Conservation (phyloP, 192 early-diverging fungal species). For the Chytriomyces hyalinus region DNA sequence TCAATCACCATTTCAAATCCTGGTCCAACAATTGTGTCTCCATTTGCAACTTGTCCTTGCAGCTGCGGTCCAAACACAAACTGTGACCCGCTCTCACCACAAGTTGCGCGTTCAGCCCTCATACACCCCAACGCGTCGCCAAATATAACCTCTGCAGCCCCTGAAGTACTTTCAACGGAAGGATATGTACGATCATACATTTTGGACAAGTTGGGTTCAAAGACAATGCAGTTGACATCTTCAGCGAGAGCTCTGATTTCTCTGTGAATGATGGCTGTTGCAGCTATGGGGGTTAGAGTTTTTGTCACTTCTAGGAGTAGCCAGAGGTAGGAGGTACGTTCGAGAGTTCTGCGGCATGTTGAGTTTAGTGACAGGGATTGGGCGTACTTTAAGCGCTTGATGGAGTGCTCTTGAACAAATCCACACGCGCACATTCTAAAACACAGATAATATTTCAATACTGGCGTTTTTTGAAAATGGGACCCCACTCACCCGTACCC, state of each 20-base stretch:
- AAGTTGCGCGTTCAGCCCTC: conserved; percentile 19
- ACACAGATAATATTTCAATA: neutral
- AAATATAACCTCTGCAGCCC: conserved; percentile 27
- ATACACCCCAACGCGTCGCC: conserved; percentile 33
- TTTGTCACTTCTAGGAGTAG: conserved; percentile 26
- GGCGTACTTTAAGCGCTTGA: conserved; percentile 16
- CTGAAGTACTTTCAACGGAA: conserved; percentile 19
- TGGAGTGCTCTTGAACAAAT: conserved; percentile 18
- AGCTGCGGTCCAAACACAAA: conserved; percentile 33
- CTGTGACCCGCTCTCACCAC: conserved; percentile 1
- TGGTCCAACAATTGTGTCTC: conserved; percentile 24
- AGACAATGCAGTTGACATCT: conserved; percentile 24
- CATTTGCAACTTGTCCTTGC: conserved; percentile 13
- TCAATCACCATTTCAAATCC: conserved; percentile 10
- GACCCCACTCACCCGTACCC: conserved; percentile 11
- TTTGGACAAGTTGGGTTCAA: conserved; percentile 8
- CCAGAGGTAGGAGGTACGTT: conserved; percentile 22
- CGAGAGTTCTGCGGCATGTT: conserved; percentile 29
- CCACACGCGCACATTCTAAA: conserved; percentile 26
- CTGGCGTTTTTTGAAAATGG: neutral
- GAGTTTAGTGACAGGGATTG: conserved; percentile 29
- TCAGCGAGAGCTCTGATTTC: conserved; percentile 7
- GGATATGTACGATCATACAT: conserved; percentile 22
- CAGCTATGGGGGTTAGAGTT: conserved; percentile 24
- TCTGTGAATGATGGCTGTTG: conserved; percentile 12